These are phyloP conservation scores for Kwoniella europaea DNA, from an alignment of 768 basidiomycete genomes.

Conservation along the genomic window DNA sequence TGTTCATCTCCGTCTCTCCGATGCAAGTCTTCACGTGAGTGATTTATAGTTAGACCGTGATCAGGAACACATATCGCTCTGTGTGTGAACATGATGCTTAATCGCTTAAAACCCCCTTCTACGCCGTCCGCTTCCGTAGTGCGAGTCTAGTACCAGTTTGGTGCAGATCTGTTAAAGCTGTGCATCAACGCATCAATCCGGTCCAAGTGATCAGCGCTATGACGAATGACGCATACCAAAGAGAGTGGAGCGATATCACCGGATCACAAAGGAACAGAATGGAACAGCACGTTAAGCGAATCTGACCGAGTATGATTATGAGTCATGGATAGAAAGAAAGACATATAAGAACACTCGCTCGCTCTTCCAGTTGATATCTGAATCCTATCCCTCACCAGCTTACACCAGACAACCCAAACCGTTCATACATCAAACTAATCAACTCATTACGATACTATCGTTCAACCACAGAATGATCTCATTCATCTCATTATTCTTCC, in stretches of 20 bases:
- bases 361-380: neutral
- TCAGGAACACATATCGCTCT: neutral
- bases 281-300: neutral
- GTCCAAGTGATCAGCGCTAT: neutral
- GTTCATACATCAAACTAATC: neutral
- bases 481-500: neutral
- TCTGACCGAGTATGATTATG: neutral
- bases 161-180: neutral
- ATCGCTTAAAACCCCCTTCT: neutral
- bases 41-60: neutral
- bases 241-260: constrained; percentile 6
- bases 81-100: neutral
- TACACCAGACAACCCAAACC: neutral
- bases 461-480: neutral
- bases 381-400: neutral
- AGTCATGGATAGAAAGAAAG: neutral
- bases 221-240: neutral
- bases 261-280: neutral
- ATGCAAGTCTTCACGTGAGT: neutral
- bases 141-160: no score
- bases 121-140: neutral
- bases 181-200: neutral
- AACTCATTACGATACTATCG: neutral
- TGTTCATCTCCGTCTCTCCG: neutral
- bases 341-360: neutral